Evolutionary conservation across 257 asterid species (phyloP), one percentile per base, ranked within the genome.

Genomic region (Haberlea rhodopensis): DNA sequence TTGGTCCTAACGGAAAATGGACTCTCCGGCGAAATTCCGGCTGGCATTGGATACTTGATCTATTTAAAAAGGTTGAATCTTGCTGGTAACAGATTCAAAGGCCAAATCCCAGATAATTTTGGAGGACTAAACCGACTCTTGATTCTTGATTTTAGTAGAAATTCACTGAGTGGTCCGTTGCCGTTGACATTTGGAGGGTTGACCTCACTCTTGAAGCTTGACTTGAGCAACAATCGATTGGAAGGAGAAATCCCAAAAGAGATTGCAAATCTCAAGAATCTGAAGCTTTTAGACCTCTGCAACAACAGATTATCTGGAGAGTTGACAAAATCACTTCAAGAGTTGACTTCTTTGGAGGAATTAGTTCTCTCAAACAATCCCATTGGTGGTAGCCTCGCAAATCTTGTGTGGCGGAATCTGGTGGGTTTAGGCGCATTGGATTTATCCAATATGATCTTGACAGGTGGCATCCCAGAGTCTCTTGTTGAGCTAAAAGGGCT

Each of bases 231-330:
- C 62, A 94, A 94, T 27, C 74, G 60, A n/a, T 22, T 90, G 24
- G 67, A 68, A 6, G 97, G 95, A 2, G 52, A 61, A 49, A 75
- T 94, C 70, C 92, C 95, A 8, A 0, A 4, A 6, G 76, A 79
- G 77, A 43, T 90, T 6, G 82, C 79, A 4, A 73, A 57, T 57
- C 51, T 94, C 37, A 80, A 80, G 78, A 79, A 73, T 24, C 54
- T 94, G 21, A 90, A 97, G 32, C 85, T 94, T 4, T 67, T 90
- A 63, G 97, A 90, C 64, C 80, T 94, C 7, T 87, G 97, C 65
- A 59, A 57, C 71, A 94, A 94, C 75, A 76, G 69, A 34, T 72
- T 94, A 13, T 77, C 95, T 2, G 87, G 87, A 37, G 95, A 89
- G 24, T 64, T 90, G 66, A 34, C 86, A 0, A 74, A 57, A 32